Base-by-base conservation (phyloP, 2,329 filamentous ascomycete genomes). In the Verticillium alfalfae region DNA sequence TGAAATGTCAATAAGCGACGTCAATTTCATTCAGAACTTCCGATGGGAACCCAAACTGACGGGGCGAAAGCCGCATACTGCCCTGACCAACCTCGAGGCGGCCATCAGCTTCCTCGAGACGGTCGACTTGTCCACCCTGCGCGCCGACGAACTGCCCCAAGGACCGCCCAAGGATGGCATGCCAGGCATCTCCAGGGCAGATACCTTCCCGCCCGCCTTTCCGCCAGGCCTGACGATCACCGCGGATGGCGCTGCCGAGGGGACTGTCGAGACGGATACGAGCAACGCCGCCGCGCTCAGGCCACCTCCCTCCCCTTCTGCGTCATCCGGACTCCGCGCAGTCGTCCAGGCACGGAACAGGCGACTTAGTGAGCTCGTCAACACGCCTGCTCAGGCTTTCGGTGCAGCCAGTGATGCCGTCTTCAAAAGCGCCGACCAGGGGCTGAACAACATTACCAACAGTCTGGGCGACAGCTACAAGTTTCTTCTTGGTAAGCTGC, bases 41-140 rank as follows among this genome's bases (percentile, higher is more conserved):
- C 87, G 95, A 61, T 91, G 92, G 72, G 86, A 91, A 59, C 88
- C 82, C 66, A 97, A 94, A 70, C 85, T 98, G 41, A 92, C 96
- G 62, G 62, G 95, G 95, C 16, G 95, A 99, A 99, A 75, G 90
- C 93, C 13, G 93, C 95, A 1, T 99, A 99, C 74, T 98, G 95
- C 70, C 70, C 80, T 99, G 62, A 97, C 96, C 49, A 99, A 97
- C 67, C 83, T 99, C 1, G 95, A 99, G 75, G 95, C 95, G 18
- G 91, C 94, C 62, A 92, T 98, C 61, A 93, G 90, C 59, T 99
- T 99, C 70, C 79, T 99, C 15, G 91, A 98, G 70, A 98, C 93
- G 0, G 95, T 99, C 34, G 95, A 99, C 72, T 82, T 99, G 31
- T 91, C 93, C 7, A 97, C 91, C 34, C 79, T 99, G 7, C 87